Evolutionary conservation across 345 rosid species (phyloP).

Genomic region (Moricandia arvensis): DNA sequence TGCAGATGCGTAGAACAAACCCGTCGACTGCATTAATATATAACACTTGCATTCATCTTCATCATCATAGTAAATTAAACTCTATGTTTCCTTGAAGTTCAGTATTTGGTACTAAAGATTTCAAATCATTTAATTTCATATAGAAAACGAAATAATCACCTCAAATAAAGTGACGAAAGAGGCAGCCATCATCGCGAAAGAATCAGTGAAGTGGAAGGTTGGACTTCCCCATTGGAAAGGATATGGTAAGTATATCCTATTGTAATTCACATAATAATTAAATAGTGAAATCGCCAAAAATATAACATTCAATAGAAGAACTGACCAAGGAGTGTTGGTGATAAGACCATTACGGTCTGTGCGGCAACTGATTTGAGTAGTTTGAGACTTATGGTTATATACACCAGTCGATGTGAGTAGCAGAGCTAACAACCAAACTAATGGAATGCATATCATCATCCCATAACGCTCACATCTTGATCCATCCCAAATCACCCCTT

Average conservation of each 20-base stretch:
- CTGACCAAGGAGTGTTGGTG: constrained; percentile 60
- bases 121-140: background rate
- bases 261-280: background rate
- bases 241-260: constrained; percentile 66
- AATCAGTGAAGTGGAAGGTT: constrained; percentile 54
- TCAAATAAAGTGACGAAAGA: constrained; percentile 61
- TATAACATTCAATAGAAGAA: background rate
- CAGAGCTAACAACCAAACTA: constrained; percentile 51
- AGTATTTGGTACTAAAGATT: background rate
- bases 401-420: constrained; percentile 54
- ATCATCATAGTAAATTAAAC: background rate
- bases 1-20: constrained; percentile 62
- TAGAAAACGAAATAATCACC: constrained; percentile 33
- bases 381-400: constrained; percentile 44
- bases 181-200: constrained; percentile 64
- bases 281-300: too few relatives aligned
- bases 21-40: constrained; percentile 52
- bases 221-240: constrained; percentile 85
- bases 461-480: constrained; percentile 52
- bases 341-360: constrained; percentile 68
- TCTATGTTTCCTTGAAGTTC: background rate
- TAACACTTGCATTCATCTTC: background rate
- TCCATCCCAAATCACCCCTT: constrained; percentile 24
- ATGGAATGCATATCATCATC: constrained; percentile 45
- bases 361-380: constrained; percentile 66